Base-by-base conservation (phyloP, 805 yeast species). In the Starmerella riodocensis region DNA sequence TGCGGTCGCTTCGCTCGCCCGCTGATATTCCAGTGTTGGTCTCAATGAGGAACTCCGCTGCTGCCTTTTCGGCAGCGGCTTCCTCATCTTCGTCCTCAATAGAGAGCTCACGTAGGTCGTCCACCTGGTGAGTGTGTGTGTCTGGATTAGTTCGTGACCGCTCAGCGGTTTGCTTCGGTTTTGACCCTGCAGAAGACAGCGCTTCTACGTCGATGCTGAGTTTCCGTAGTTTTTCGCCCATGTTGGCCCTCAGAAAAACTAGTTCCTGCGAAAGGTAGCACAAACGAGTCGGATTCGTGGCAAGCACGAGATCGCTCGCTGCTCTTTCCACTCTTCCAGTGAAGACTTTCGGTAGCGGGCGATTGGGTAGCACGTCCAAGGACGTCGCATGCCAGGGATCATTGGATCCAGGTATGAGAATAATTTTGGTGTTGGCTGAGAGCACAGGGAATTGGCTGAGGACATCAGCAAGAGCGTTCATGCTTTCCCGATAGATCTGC, bases 361-460 rank as follows among this genome's bases (percentile, higher is more conserved):
- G 62, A 52, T 78, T 80, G 0, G 98, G 98, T 76, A 83, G 76
- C 7, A 68, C 46, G 1, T 71, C 59, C 2, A 61, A 47, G 0
- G 76, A 65, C 4, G 88, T 85, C 1, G 91, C 72, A 26, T 76
- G 76, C 96, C 97, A 91, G 0, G 95, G 95, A 59, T 91, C 99
- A 49, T 83, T 80, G 30, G 74, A 73, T 1, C 98, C 97, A 0
- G 97, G 96, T 1, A 88, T 63, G 42, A 91, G 71, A 1, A 84
- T 61, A 22, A 91, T 58, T 37, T 78, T 74, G 22, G 79, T 67
- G 6, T 61, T 54, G 6, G 61, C 53, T 12, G 74, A 61, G 6
- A 84, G 58, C 4, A 57, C 54, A 0, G 83, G 79, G 49, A 63
- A 80, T 34, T 69, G 65, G 8, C 76, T 69, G 16, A 91, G 53